Conservation (phyloP, 805 yeast species). For the Grigorovia yakushimaensis region DNA sequence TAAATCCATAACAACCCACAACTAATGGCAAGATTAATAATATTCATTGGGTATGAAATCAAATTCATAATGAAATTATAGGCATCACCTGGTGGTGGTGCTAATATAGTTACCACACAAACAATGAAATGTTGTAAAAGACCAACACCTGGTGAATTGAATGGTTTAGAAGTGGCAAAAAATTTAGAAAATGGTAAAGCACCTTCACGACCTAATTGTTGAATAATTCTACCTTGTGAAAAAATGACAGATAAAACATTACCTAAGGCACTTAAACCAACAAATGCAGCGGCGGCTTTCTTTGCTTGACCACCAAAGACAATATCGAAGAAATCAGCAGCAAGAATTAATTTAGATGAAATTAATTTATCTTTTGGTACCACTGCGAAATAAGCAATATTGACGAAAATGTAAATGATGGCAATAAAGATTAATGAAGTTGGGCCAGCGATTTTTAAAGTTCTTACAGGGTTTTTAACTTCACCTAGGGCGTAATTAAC, state of each 20-base stretch:
- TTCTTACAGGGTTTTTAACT: slow-evolving; percentile 60
- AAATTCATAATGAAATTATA: slow-evolving; percentile 71
- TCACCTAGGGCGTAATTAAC: slow-evolving; percentile 79
- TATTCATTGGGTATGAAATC: slow-evolving; percentile 73
- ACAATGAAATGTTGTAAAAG: slow-evolving; percentile 68
- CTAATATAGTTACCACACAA: slow-evolving; percentile 62
- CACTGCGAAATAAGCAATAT: slow-evolving; percentile 74
- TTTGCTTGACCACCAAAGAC: slow-evolving; percentile 64
- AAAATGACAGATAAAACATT: slow-evolving; percentile 73
- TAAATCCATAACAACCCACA: slow-evolving; percentile 49
- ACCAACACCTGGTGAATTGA: slow-evolving; percentile 65
- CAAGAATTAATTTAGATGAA: slow-evolving; percentile 58
- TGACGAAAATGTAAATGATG: slow-evolving; percentile 62
- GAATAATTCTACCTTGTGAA: slow-evolving; percentile 73
- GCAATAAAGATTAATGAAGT: slow-evolving; percentile 51
- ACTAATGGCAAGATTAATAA: slow-evolving; percentile 58
- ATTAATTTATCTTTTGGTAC: slow-evolving; percentile 57
- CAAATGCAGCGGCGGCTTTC: slow-evolving; percentile 67
- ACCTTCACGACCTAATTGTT: slow-evolving; percentile 77
- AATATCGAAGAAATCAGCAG: slow-evolving; percentile 63
- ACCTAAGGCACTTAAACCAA: slow-evolving; percentile 73
- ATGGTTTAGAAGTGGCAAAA: slow-evolving; percentile 64
- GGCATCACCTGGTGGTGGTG: slow-evolving; percentile 84
- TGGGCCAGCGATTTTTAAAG: slow-evolving; percentile 68
- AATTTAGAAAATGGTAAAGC: slow-evolving; percentile 63